Conservation (phyloP, 2,329 filamentous ascomycete species). For the Fusarium sp. region DNA sequence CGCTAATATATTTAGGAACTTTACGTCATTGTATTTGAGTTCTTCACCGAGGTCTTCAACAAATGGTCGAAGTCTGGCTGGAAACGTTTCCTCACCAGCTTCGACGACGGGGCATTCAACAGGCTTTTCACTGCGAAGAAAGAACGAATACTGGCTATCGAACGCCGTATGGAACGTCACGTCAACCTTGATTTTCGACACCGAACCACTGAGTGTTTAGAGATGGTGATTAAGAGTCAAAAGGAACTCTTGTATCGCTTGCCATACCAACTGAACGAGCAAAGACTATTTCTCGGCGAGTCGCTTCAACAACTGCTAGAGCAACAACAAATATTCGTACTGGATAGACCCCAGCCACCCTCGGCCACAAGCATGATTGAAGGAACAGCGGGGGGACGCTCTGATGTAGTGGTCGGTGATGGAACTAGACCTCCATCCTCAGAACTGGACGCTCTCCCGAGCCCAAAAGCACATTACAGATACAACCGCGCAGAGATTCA, state of each 20-base stretch:
- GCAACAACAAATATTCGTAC: neutral
- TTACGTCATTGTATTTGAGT: neutral
- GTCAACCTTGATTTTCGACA: neutral
- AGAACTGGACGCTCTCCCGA: neutral
- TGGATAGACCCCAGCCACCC: rapidly evolving
- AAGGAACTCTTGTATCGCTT: neutral
- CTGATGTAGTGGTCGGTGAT: neutral
- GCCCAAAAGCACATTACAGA: neutral
- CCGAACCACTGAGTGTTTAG: neutral
- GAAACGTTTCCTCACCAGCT: neutral
- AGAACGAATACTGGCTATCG: neutral
- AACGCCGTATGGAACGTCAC: neutral
- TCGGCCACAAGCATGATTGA: neutral
- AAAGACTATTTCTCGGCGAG: neutral
- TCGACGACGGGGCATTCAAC: neutral
- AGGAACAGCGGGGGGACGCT: rapidly evolving
- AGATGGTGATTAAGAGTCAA: neutral
- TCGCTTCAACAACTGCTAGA: neutral
- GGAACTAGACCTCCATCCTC: rapidly evolving
- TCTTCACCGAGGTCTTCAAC: neutral
- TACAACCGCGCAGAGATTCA: neutral
- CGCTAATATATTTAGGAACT: neutral
- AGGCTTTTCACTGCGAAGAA: neutral
- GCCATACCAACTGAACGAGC: neutral
- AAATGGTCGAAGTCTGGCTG: neutral